Evolutionary conservation across 495 filamentous ascomycete species (phyloP), one percentile per base, ranked within the genome.

Genomic region (Tuber brumale): DNA sequence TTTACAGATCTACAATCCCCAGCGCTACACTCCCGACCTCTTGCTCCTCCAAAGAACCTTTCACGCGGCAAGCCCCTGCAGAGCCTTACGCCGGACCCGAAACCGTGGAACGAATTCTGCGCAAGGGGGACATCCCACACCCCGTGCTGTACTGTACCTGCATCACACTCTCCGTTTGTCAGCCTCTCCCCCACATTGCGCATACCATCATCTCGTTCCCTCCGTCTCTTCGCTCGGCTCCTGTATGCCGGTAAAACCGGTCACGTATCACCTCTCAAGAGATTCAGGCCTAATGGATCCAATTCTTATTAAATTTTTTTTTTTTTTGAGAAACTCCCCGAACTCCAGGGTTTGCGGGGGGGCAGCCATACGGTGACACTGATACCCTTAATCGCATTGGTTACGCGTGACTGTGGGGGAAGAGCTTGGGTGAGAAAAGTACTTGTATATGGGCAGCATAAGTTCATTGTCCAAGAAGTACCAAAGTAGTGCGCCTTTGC

Each of bases 101-200:
- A 66, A 66, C 57, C 57, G 14, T 66, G 57, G 57, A 35, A 66
- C 57, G 57, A 66, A 66, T 18, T 16, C 57, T 35, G 27, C 31
- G 57, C 57, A 66, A 66, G 57, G 57, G 57, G 57, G 57, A n/a
- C 57, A 66, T 66, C 57, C 57, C 57, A 66, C 57, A 27, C 57
- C 57, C 57, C 12, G 57, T 31, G 23, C 51, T 66, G 27, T 31
- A 66, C 48, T 31, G 57, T 66, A 66, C 57, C 57, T 66, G 57
- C 57, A 66, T 66, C 57, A 8, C 48, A 8, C n/a, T 27, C 51
- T 27, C 48, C 48, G 23, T 57, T 57, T 51, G 6, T n/a, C 23
- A n/a, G 23, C 48, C 48, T 57, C 51, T n/a, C 51, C 51, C 23
- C 23, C 51, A 61, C 51, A 27, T 12, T 7, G 14, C 57, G 16